Conservation (phyloP, 441 rosid genomes). For the Populus hybrid region DNA sequence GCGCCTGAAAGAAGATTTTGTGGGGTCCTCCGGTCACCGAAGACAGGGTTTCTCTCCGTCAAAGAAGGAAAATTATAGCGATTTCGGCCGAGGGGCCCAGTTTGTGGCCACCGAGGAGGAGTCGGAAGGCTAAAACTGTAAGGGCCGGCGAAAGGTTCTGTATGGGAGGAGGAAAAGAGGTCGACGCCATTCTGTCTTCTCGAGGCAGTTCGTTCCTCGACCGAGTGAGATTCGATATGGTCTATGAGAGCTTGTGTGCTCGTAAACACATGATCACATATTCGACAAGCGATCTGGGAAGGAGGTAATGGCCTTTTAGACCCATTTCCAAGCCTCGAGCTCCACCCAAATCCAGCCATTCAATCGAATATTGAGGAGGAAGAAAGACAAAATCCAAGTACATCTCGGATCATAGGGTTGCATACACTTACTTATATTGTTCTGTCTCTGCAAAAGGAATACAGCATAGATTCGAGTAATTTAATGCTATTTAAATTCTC, state of each 20-base stretch:
- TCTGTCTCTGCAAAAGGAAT: neutral
- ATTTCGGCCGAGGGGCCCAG: neutral
- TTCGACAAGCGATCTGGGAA: slow-evolving; percentile 28
- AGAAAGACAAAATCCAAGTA: neutral
- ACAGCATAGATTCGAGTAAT: neutral
- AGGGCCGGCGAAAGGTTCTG: neutral
- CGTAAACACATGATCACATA: slow-evolving; percentile 26
- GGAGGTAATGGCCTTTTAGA: neutral
- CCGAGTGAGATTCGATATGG: slow-evolving; percentile 22
- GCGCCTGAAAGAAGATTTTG: neutral
- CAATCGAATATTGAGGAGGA: neutral
- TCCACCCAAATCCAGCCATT: slow-evolving; percentile 29
- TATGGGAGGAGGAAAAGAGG: neutral
- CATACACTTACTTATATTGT: neutral
- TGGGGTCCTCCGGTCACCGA: no score
- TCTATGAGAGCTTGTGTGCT: slow-evolving; percentile 22
- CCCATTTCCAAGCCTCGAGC: neutral
- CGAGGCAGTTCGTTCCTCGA: neutral
- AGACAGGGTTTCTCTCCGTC: neutral
- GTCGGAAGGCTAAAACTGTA: neutral
- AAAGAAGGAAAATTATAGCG: neutral
- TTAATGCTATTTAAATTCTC: slow-evolving; percentile 13
- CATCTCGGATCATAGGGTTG: neutral
- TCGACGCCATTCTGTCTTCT: neutral
- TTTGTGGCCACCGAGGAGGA: neutral